Percentiles rank a stretch among this genome's conserved stretches.
Evolutionary conservation across 768 basidiomycete species (phyloP).

Genomic region (Russula lepida): DNA sequence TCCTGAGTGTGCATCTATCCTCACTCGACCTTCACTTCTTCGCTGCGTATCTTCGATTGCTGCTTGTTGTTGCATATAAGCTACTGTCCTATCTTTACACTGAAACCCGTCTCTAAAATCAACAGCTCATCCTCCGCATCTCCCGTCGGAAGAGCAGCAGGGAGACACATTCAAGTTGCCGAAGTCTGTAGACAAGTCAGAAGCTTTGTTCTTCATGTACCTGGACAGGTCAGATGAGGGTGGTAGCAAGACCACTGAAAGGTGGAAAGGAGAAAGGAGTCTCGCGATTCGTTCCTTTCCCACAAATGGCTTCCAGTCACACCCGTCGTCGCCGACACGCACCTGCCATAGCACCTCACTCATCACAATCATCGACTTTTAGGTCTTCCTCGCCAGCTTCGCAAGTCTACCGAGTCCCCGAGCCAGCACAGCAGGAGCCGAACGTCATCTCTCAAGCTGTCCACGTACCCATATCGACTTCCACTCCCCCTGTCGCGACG

Average conservation of each 20-base stretch:
- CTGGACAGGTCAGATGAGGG: slow-evolving; percentile 7
- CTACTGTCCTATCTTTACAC: too few species aligned
- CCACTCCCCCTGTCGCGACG: neutral
- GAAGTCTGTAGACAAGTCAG: neutral
- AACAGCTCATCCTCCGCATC: too few species aligned
- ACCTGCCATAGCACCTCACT: too few species aligned
- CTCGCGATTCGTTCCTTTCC: neutral
- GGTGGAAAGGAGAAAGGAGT: slow-evolving; percentile 14
- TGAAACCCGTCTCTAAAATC: too few species aligned
- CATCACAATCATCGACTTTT: too few species aligned
- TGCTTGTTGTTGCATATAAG: too few species aligned
- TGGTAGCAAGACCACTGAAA: slow-evolving; percentile 3
- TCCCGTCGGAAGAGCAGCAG: neutral
- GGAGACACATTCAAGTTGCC: neutral
- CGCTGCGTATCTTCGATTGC: too few species aligned
- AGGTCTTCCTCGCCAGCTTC: neutral
- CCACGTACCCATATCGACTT: neutral
- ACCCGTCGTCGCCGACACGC: too few species aligned
- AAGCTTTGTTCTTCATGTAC: slow-evolving; percentile 11
- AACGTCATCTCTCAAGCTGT: neutral
- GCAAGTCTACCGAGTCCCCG: neutral
- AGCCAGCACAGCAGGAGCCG: neutral
- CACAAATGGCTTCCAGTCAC: too few species aligned
- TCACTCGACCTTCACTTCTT: too few species aligned
- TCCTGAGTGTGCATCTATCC: too few species aligned